Evolutionary conservation across 2,329 filamentous ascomycete species (phyloP).

Genomic region (Didymella pomorum): DNA sequence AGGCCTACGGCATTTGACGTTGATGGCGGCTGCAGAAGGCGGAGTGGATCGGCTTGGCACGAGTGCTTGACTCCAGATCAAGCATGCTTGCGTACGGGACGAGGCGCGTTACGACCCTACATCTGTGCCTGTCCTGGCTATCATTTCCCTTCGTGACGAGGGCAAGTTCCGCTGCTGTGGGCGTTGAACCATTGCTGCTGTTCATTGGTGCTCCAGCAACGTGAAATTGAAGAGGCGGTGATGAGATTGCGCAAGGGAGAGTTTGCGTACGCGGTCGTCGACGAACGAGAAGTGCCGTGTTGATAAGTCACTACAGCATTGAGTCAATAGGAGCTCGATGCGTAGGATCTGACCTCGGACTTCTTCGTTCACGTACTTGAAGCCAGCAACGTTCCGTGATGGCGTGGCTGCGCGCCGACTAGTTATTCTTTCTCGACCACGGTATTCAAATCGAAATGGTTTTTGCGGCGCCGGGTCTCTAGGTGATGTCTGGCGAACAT

Average conservation of each 20-base stretch:
- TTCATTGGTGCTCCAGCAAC: neutral
- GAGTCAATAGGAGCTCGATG: neutral
- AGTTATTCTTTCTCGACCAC: neutral
- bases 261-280: neutral
- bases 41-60: constrained; percentile 16
- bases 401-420: neutral
- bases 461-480: neutral
- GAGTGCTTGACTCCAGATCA: constrained; percentile 10
- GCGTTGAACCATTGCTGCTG: neutral
- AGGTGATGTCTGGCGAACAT: neutral
- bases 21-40: constrained; percentile 10
- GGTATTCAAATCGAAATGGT: neutral
- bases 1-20: constrained; percentile 3
- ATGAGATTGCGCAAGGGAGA: constrained; percentile 1
- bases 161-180: neutral
- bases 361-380: neutral
- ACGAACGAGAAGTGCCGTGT: neutral
- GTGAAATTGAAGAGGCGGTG: neutral
- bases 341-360: neutral
- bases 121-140: neutral
- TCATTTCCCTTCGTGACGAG: neutral
- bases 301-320: neutral
- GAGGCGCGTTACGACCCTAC: constrained; percentile 13
- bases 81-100: constrained; percentile 23
- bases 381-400: neutral